Evolutionary conservation across 176 grass and related monocot genomes (phyloP).

Genomic region (Luzula sylvatica): DNA sequence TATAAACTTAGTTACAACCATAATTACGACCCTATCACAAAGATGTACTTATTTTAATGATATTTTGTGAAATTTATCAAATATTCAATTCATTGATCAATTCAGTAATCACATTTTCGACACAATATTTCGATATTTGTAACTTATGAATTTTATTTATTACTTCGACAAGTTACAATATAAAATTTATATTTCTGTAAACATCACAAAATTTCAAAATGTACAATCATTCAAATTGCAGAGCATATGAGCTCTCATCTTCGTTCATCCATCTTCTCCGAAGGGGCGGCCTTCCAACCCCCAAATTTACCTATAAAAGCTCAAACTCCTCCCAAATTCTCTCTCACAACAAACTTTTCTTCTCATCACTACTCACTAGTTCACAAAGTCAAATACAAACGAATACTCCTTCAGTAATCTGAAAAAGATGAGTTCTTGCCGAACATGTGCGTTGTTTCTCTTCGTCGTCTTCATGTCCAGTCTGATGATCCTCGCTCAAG

Average conservation of each 20-base stretch:
- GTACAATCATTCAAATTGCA: conserved; percentile 1
- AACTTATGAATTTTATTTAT: neutral
- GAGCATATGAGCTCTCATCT: neutral
- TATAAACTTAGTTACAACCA: too few relatives aligned
- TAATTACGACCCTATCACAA: too few relatives aligned
- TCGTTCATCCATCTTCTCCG: neutral
- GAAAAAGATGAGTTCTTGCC: conserved; percentile 16
- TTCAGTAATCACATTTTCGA: too few relatives aligned
- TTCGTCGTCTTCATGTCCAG: conserved; percentile 20
- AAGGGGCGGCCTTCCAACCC: conserved; percentile 1
- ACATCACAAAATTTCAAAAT: neutral
- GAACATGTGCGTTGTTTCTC: neutral
- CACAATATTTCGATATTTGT: too few relatives aligned
- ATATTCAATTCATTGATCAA: too few relatives aligned
- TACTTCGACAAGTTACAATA: neutral
- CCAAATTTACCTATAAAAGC: conserved; percentile 1
- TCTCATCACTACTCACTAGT: neutral
- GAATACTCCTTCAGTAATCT: neutral
- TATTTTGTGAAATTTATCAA: too few relatives aligned
- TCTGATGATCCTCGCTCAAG: neutral
- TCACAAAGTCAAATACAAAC: neutral
- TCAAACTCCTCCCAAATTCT: neutral
- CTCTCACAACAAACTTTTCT: neutral
- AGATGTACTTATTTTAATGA: too few relatives aligned
- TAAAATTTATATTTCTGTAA: too few relatives aligned